These are phyloP conservation scores for Murraya paniculata DNA, from an alignment of 345 rosid species.

Conservation along the genomic window DNA sequence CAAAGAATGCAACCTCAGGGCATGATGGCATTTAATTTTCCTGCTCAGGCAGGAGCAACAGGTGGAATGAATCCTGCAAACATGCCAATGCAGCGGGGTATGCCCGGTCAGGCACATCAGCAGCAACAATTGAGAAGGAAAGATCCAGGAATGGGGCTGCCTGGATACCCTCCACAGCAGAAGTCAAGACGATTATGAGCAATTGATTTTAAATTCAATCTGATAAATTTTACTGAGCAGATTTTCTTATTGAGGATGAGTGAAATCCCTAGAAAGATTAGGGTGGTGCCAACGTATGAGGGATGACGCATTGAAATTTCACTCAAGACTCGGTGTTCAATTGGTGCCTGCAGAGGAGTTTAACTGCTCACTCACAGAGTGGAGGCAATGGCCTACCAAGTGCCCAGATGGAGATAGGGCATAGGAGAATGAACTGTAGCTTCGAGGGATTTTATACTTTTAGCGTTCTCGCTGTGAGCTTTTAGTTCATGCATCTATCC, in stretches of 20 bases:
- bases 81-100: conserved; percentile 73
- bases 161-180: conserved; percentile 87
- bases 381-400: not conserved
- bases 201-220: not conserved
- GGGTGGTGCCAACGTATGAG: not conserved
- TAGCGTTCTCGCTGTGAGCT: not conserved
- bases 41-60: conserved; percentile 57
- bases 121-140: conserved; percentile 82
- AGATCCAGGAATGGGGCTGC: conserved; percentile 77
- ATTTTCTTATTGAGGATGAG: not conserved
- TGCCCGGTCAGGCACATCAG: conserved; percentile 63
- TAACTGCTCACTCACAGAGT: not conserved
- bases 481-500: not conserved
- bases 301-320: not conserved
- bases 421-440: not conserved
- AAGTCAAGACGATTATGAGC: conserved; percentile 72
- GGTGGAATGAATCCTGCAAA: conserved; percentile 76
- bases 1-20: conserved; percentile 82
- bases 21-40: conserved; percentile 64
- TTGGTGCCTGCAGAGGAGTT: not conserved
- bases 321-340: not conserved
- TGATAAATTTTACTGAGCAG: not conserved
- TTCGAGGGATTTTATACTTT: not conserved
- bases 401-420: not conserved
- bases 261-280: not conserved